phyloP scores from a whole-genome alignment of 441 rosid genomes.

The Erysimum cheiri region DNA sequence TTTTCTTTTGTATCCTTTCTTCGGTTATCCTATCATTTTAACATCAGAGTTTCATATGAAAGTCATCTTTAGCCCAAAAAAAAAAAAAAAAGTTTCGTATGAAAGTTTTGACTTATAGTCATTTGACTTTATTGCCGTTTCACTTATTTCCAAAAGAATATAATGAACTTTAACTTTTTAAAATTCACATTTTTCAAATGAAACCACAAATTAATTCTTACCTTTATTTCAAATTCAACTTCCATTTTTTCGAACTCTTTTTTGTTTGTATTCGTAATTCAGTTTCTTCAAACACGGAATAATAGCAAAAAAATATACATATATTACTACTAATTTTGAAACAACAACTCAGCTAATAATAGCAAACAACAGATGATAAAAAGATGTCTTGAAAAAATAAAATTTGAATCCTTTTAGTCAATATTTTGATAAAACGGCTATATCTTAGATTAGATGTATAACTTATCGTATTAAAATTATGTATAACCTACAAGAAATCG shows the following conservation, averaged over 20 bases:
- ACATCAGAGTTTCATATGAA: conserved; percentile 19
- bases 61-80: no score
- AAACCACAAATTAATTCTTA: neutral
- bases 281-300: no score
- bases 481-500: neutral
- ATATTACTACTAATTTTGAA: no score
- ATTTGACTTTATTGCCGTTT: conserved; percentile 26
- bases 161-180: neutral
- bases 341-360: no score
- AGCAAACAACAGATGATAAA: neutral
- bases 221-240: conserved; percentile 14
- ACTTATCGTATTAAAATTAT: neutral
- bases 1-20: conserved; percentile 24
- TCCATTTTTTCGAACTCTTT: neutral
- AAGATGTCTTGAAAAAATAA: no score
- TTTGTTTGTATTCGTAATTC: neutral
- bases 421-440: neutral
- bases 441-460: neutral
- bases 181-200: neutral
- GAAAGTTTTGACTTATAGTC: conserved; percentile 30
- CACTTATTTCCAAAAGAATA: neutral
- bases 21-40: neutral
- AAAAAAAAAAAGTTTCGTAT: no score
- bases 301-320: no score
- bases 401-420: neutral